phyloP scores from a whole-genome alignment of 2,329 filamentous ascomycete genomes.

The Diaporthe longicolla region DNA sequence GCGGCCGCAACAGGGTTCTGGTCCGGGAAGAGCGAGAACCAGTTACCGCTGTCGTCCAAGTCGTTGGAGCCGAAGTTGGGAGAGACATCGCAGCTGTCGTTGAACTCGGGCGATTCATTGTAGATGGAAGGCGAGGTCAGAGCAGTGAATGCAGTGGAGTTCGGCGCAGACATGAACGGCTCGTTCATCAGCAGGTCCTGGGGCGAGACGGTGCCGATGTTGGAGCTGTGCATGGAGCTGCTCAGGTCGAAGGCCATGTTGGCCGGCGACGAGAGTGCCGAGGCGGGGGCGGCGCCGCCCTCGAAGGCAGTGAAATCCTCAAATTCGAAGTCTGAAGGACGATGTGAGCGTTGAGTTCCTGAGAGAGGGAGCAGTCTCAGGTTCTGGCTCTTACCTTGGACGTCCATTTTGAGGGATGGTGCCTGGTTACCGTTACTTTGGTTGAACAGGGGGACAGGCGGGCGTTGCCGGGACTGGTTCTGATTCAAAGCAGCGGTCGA shows the following conservation, averaged over 20 bases:
- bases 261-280: conserved; percentile 68
- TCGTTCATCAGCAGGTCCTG: conserved; percentile 83
- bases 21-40: conserved; percentile 82
- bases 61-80: conserved; percentile 79
- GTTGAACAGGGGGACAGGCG: conserved; percentile 80
- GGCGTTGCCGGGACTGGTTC: conserved; percentile 59
- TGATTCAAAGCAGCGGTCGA: conserved; percentile 69
- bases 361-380: conserved; percentile 36
- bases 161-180: conserved; percentile 80
- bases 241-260: conserved; percentile 66
- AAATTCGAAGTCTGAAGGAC: conserved; percentile 67
- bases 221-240: conserved; percentile 64
- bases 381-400: conserved; percentile 63
- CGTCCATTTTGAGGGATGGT: conserved; percentile 64
- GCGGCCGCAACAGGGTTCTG: conserved; percentile 49
- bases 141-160: conserved; percentile 85
- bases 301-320: conserved; percentile 72
- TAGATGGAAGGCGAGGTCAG: conserved; percentile 87
- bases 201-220: conserved; percentile 83
- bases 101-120: conserved; percentile 81
- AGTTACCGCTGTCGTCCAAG: conserved; percentile 69
- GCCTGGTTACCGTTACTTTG: conserved; percentile 70
- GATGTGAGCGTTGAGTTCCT: conserved; percentile 52
- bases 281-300: conserved; percentile 61
- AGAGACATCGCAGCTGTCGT: conserved; percentile 81